Evolutionary conservation across 495 filamentous ascomycete genomes (phyloP), one percentile per base, ranked within the genome.

Genomic region (Podospora pseudopauciseta): DNA sequence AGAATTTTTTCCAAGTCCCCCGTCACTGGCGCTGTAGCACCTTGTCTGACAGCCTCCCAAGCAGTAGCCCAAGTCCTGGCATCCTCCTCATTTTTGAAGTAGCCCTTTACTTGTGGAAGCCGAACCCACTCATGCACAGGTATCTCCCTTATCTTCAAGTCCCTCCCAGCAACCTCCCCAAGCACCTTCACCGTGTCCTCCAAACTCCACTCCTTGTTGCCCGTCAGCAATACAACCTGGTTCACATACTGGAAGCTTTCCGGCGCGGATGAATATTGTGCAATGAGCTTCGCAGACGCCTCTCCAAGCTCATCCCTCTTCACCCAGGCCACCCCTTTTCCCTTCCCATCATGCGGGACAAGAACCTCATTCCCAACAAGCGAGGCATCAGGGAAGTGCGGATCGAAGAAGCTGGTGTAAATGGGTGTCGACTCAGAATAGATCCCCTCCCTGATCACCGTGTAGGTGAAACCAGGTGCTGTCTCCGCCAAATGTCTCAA

Each of bases 361-460:
- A 73, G 73, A 7, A 87, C 79, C 68, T 86, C 81, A 11, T 32
- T 59, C 6, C 26, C 44, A n/a, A 7, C 16, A n/a, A 27, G 7
- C 11, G 44, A 11, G 18, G 73, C 65, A 5, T 49, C 61, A 3
- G 79, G 71, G 15, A 64, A 23, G n/a, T 70, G 65, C 0, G 79
- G 73, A 59, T 86, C 79, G 69, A 87, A 88, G 76, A 88, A 89
- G 0, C 85, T 84, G 1, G 88, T 86, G 74, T 92, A 92, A 68
- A 91, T 82, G 15, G 88, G 88, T 80, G 86, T 91, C 5, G 85
- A 88, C 77, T 91, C 88, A 9, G 83, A 82, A 70, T 91, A 92
- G 32, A 91, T 67, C 0, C 89, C 90, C 76, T 89, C 86, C 2
- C 90, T 81, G 30, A 91, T 72, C 11, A 79, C 63, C 0, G 88